phyloP scores from a whole-genome alignment of 2,329 filamentous ascomycete species.

The Aureobasidium pullulans region DNA sequence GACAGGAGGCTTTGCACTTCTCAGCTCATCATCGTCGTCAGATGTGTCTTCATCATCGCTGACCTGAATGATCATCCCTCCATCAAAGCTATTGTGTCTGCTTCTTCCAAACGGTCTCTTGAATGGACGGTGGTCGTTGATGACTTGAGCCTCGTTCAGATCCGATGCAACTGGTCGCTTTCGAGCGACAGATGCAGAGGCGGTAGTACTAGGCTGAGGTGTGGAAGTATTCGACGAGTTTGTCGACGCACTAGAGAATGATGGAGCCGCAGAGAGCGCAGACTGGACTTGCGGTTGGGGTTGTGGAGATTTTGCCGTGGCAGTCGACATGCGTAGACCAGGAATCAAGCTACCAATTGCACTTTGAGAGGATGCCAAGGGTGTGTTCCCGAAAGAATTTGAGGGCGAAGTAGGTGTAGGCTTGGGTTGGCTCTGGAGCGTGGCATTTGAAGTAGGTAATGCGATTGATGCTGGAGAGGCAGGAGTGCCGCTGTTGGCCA shows the following conservation, averaged over 20 bases:
- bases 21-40: constrained; percentile 11
- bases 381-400: not conserved
- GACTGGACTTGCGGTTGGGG: not conserved
- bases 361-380: not conserved
- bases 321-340: constrained; percentile 1
- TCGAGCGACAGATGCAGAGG: constrained; percentile 14
- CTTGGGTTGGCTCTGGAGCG: not conserved
- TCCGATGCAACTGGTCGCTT: constrained; percentile 55
- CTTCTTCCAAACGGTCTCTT: constrained; percentile 59
- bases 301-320: not conserved
- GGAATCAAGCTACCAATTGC: not conserved
- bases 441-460: not conserved
- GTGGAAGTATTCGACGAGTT: not conserved
- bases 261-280: not conserved
- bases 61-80: constrained; percentile 72
- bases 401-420: not conserved
- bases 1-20: not conserved
- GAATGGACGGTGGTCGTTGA: constrained; percentile 22
- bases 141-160: not conserved
- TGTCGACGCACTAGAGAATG: not conserved
- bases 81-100: constrained; percentile 40
- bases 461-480: not conserved
- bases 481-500: constrained; percentile 4
- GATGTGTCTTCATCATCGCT: constrained; percentile 45
- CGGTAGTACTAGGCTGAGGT: not conserved